A percentile compares a stretch with the other conserved stretches of the same genome.
phyloP scores from a whole-genome alignment of 495 filamentous ascomycete genomes.

The Pseudoneurospora amorphoporcata region DNA sequence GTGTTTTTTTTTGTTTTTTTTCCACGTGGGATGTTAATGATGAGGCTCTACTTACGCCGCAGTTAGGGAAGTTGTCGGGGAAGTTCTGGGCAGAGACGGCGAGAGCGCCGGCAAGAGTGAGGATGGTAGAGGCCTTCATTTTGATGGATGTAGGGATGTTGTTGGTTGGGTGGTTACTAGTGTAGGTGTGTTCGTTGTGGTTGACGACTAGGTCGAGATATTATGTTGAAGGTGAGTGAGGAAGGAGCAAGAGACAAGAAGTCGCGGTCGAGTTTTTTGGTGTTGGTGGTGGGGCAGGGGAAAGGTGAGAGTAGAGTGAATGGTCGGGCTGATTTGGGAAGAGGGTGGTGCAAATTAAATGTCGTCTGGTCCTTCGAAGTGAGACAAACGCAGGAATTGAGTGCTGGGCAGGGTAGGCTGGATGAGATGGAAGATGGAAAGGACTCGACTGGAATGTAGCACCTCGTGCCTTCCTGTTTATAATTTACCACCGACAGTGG shows the following conservation, averaged over 20 bases:
- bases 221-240: neutral
- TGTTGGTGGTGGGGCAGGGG: neutral
- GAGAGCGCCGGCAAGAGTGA: slow-evolving; percentile 20
- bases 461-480: neutral
- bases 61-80: slow-evolving; percentile 21
- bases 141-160: slow-evolving; percentile 12
- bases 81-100: slow-evolving; percentile 19
- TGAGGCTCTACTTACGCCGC: slow-evolving; percentile 30
- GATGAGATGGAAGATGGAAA: neutral
- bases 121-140: slow-evolving; percentile 30
- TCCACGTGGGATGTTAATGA: neutral
- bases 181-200: neutral
- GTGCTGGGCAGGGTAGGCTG: neutral
- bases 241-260: neutral
- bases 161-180: neutral
- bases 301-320: neutral
- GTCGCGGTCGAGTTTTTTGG: neutral
- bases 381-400: neutral
- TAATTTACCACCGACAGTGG: too few species aligned
- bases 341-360: slow-evolving; percentile 1
- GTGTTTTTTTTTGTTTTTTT: neutral
- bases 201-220: neutral
- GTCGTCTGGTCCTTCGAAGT: neutral
- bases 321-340: neutral
- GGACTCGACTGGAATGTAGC: neutral